These are phyloP conservation scores for Kazachstania africana DNA, from an alignment of 805 yeast species.

Conservation along the genomic window DNA sequence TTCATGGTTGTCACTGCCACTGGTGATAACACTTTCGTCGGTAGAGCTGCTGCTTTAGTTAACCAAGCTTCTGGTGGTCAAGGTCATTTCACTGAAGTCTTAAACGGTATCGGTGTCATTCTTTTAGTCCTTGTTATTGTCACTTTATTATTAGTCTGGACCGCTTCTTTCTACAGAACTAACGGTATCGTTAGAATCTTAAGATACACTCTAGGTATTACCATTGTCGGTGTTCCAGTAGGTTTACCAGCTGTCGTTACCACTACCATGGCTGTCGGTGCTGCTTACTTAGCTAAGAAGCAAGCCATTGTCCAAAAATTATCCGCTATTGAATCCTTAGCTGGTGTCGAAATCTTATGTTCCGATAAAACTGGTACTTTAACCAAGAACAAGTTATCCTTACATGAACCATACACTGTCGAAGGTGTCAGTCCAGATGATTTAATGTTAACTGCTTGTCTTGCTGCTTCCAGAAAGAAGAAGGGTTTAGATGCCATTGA, in stretches of 20 bases:
- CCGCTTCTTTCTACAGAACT: constrained; percentile 88
- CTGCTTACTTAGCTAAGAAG: constrained; percentile 93
- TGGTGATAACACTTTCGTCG: constrained; percentile 92
- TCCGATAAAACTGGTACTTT: constrained; percentile 97
- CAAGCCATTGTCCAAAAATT: constrained; percentile 95
- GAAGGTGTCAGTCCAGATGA: constrained; percentile 95
- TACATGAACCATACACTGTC: constrained; percentile 95
- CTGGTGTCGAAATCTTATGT: constrained; percentile 96
- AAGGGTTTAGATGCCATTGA: constrained; percentile 97
- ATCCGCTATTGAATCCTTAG: constrained; percentile 93
- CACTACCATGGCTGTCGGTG: constrained; percentile 99
- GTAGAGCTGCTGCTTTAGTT: constrained; percentile 95
- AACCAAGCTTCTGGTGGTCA: constrained; percentile 86
- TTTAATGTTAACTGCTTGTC: constrained; percentile 92
- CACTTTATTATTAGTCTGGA: constrained; percentile 84
- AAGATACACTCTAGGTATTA: constrained; percentile 87
- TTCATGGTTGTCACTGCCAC: constrained; percentile 89
- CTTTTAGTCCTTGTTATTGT: constrained; percentile 78
- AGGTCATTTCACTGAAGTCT: constrained; percentile 95
- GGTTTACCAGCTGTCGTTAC: constrained; percentile 98
- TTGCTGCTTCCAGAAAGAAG: constrained; percentile 96
- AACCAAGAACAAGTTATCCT: constrained; percentile 90
- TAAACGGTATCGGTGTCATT: constrained; percentile 94
- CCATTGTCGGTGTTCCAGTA: constrained; percentile 96
- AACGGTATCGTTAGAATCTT: constrained; percentile 74